Evolutionary conservation across 1,284 basidiomycete genomes (phyloP), one percentile per base, ranked within the genome.

Genomic region (Boletus hoseneyae): DNA sequence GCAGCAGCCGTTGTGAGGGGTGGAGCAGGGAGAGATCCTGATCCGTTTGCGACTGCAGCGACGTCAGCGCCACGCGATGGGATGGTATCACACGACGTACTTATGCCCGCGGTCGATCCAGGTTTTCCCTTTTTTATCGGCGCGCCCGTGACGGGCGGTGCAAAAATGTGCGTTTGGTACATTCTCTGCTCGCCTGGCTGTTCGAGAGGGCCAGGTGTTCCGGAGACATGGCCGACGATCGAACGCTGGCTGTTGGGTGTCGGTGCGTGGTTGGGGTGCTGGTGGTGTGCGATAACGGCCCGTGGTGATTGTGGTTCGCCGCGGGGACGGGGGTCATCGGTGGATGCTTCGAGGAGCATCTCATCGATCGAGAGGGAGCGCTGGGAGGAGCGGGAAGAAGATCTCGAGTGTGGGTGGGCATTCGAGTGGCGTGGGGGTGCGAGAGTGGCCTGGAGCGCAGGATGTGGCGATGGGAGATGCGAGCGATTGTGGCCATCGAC

Each of bases 111-210:
- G 50, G 58, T 52, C 36, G 68, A 46, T 53, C 64, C 55, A 38
- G 70, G 74, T 61, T 82, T 80, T 16, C 63, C 62, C 68, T 82
- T 83, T 69, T 85, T 85, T 10, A 74, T 73, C 2, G 83, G 82
- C 3, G 83, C 82, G 46, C 83, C 85, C 0, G 79, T 85, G 6
- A 85, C 80, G 6, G 81, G 78, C 2, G 82, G 80, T 8, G 82
- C 80, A 60, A 87, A 87, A 4, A 84, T 77, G 60, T 86, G 84
- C 0, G 81, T 83, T 57, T 82, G 80, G 56, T 78, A 80, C 41
- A 74, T 74, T 44, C 74, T 69, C 15, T 73, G 64, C 53, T 75
- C 71, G 36, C 70, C 68, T 10, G 69, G 68, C 21, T 69, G 69
- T 3, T 67, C 58, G 11, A 70, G 62, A 6, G 70, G 70, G 6